These are phyloP conservation scores for Eimeria acervulina DNA, from an alignment of 169 alveolate genomes.

Conservation along the genomic window DNA sequence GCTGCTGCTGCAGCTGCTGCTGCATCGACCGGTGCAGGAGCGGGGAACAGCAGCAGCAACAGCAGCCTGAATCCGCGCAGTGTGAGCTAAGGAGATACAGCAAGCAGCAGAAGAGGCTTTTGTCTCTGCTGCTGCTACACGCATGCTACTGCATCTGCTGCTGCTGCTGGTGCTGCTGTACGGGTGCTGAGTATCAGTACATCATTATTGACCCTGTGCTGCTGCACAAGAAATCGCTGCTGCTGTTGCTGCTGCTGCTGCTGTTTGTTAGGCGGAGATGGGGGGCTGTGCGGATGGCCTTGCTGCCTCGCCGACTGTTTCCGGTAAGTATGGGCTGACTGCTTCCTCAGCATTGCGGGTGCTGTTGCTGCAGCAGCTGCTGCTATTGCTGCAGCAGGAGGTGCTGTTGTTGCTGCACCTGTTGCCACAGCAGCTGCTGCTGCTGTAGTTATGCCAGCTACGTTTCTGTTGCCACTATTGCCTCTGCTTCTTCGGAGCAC, in stretches of 20 bases:
- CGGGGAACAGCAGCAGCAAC: conserved; percentile 6
- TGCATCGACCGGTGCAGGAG: not conserved
- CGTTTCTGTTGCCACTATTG: not conserved
- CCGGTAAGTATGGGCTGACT: not conserved
- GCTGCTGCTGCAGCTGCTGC: conserved; percentile 24
- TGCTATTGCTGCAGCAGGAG: conserved; percentile 19
- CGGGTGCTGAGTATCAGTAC: too few species aligned
- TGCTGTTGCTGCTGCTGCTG: conserved; percentile 32
- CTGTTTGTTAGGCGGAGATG: not conserved
- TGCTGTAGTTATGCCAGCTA: not conserved
- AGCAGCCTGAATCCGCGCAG: conserved; percentile 26
- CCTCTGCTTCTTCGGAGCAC: too few species aligned
- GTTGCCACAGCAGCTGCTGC: not conserved
- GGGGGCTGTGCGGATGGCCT: conserved; percentile 4
- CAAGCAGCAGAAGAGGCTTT: not conserved
- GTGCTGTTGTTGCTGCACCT: conserved; percentile 14
- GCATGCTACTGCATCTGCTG: too few species aligned
- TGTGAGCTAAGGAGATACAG: conserved; percentile 11
- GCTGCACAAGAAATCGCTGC: not conserved
- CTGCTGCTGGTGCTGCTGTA: too few species aligned
- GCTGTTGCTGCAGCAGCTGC: conserved; percentile 39
- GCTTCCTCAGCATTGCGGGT: not conserved
- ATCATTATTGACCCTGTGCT: too few species aligned
- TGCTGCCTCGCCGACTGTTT: not conserved
- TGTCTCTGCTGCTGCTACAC: not conserved